Percentiles rank a stretch among this genome's conserved stretches.
These are phyloP conservation scores for Hymenoscyphus albidus DNA, from an alignment of 2,329 filamentous ascomycete genomes.

Conservation along the genomic window DNA sequence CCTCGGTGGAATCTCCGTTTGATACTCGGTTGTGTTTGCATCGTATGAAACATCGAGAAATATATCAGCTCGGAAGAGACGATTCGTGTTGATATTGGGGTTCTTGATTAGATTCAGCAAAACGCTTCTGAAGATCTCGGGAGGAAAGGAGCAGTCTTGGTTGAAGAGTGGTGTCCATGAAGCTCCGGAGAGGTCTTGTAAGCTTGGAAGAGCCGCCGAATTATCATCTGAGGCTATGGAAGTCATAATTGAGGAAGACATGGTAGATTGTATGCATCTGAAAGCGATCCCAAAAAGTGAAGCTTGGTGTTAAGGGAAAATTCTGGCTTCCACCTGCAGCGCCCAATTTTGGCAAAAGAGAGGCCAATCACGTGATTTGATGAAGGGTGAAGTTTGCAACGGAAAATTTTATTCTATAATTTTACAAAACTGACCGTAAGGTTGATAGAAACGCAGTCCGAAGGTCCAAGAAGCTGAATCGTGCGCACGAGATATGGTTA, in stretches of 20 bases:
- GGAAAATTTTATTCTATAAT: neutral
- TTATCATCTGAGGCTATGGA: conserved; percentile 37
- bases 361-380: neutral
- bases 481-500: no score
- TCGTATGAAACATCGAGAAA: conserved; percentile 48
- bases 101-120: conserved; percentile 75
- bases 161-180: conserved; percentile 53
- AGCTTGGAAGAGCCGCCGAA: conserved; percentile 20
- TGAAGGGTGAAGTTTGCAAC: neutral
- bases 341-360: neutral
- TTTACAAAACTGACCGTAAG: no score
- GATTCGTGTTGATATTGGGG: conserved; percentile 74
- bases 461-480: no score
- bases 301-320: no score
- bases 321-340: no score
- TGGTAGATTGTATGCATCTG: neutral
- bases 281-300: neutral
- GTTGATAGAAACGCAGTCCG: no score
- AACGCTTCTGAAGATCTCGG: conserved; percentile 59
- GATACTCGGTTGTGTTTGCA: conserved; percentile 33
- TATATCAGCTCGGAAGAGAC: conserved; percentile 76
- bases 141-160: conserved; percentile 58
- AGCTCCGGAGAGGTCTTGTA: conserved; percentile 10
- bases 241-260: conserved; percentile 29
- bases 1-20: conserved; percentile 33